Conservation (phyloP, 768 basidiomycete species). For the Macrocybe gigantea region DNA sequence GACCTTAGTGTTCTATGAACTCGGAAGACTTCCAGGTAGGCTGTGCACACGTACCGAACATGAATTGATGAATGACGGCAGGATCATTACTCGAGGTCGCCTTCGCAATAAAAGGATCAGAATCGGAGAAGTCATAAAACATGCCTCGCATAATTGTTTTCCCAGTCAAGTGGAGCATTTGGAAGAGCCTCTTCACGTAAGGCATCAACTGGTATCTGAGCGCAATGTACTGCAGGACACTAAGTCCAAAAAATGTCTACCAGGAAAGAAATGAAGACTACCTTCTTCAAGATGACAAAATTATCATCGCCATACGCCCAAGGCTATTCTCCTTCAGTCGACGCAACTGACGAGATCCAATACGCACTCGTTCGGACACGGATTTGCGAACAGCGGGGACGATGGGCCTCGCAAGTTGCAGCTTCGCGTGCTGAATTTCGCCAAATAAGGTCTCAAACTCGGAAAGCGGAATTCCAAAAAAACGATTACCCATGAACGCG, state of each 20-base stretch:
- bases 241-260: too few relatives aligned
- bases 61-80: conserved; percentile 23
- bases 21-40: background rate
- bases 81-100: conserved; percentile 23
- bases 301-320: conserved; percentile 31
- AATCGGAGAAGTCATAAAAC: conserved; percentile 25
- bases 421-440: conserved; percentile 14
- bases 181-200: conserved; percentile 24
- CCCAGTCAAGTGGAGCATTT: conserved; percentile 23
- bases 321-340: conserved; percentile 13
- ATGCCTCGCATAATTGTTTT: conserved; percentile 25
- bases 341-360: background rate
- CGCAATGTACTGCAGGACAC: conserved; percentile 21
- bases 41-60: conserved; percentile 21
- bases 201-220: conserved; percentile 29
- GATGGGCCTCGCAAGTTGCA: conserved; percentile 19
- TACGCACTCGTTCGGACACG: conserved; percentile 27
- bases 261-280: background rate
- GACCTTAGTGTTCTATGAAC: conserved; percentile 12
- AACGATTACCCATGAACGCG: conserved; percentile 22
- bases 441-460: background rate
- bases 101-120: conserved; percentile 19
- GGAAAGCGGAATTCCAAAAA: background rate
- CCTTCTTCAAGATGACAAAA: conserved; percentile 28
- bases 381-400: conserved; percentile 20